Evolutionary conservation across 2,329 filamentous ascomycete species (phyloP).

Genomic region (Verticillium zaregamsianum): DNA sequence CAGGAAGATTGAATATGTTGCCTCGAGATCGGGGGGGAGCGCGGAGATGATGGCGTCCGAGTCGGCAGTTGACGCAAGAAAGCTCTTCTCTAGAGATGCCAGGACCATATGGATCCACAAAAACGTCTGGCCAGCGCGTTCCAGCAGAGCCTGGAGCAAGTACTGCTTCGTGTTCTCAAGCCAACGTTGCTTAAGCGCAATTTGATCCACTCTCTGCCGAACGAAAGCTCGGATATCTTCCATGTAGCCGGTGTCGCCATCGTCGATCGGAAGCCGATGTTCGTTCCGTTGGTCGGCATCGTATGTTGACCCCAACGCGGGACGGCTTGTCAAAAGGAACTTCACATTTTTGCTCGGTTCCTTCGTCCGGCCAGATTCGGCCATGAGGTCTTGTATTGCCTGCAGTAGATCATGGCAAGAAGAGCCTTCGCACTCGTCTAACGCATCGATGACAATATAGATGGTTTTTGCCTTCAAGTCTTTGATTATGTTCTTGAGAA

Average conservation of each 20-base stretch:
- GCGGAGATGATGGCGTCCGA: conserved; percentile 23
- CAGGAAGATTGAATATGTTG: conserved; percentile 25
- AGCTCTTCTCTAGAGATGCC: conserved; percentile 22
- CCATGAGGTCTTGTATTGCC: conserved; percentile 16
- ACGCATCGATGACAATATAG: conserved; percentile 29
- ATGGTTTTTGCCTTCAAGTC: conserved; percentile 22
- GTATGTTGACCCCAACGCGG: conserved; percentile 14
- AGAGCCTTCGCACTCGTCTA: conserved; percentile 31
- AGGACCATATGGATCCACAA: conserved; percentile 33
- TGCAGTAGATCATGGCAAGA: conserved; percentile 20
- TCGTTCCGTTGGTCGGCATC: conserved; percentile 1
- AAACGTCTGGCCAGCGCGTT: conserved; percentile 29
- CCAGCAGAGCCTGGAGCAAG: conserved; percentile 22
- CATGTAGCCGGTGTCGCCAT: conserved; percentile 14
- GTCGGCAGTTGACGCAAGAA: conserved; percentile 18
- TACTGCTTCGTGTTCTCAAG: conserved; percentile 18
- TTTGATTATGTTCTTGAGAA: conserved; percentile 25
- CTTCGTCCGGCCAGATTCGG: conserved; percentile 5
- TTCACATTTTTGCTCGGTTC: conserved; percentile 20
- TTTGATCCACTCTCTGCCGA: conserved; percentile 22
- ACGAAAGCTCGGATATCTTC: conserved; percentile 28
- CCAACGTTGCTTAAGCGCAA: conserved; percentile 20
- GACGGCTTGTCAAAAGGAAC: conserved; percentile 27
- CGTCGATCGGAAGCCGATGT: conserved; percentile 17
- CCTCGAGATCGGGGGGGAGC: conserved; percentile 23